Percentiles rank a stretch among this genome's conserved stretches.
Conservation (phyloP, 2,329 filamentous ascomycete species). For the Trichoderma polysporum region DNA sequence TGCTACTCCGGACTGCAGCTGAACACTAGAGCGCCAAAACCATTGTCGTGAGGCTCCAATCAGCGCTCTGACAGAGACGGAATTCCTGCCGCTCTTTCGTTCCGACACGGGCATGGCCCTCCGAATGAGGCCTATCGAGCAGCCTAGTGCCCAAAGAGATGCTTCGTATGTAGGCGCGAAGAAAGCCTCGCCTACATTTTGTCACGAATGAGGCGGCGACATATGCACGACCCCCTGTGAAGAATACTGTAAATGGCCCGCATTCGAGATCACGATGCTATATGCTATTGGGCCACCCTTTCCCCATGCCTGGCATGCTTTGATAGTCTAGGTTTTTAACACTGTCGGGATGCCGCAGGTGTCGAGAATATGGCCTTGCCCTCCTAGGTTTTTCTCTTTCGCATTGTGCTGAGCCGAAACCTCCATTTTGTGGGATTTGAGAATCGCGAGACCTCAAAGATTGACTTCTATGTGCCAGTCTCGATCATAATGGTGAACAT, state of each 20-base stretch:
- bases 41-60: background rate
- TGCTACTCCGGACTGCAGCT: constrained; percentile 5
- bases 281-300: background rate
- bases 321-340: background rate
- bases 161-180: background rate
- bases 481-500: background rate
- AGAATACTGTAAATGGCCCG: background rate
- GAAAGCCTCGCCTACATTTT: constrained; percentile 6
- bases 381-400: background rate
- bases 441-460: background rate
- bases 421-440: background rate
- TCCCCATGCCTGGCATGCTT: background rate
- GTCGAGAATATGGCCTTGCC: background rate
- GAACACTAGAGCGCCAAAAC: background rate
- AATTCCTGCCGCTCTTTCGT: background rate
- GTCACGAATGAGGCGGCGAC: constrained; percentile 11
- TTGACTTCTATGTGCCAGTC: background rate
- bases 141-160: background rate
- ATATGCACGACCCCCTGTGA: constrained; percentile 8
- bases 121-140: background rate
- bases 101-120: background rate
- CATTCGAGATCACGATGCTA: constrained; percentile 3
- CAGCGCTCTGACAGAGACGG: background rate
- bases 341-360: background rate
- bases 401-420: background rate